Evolutionary conservation across 768 basidiomycete genomes (phyloP).

Genomic region (Clathrus columnatus): DNA sequence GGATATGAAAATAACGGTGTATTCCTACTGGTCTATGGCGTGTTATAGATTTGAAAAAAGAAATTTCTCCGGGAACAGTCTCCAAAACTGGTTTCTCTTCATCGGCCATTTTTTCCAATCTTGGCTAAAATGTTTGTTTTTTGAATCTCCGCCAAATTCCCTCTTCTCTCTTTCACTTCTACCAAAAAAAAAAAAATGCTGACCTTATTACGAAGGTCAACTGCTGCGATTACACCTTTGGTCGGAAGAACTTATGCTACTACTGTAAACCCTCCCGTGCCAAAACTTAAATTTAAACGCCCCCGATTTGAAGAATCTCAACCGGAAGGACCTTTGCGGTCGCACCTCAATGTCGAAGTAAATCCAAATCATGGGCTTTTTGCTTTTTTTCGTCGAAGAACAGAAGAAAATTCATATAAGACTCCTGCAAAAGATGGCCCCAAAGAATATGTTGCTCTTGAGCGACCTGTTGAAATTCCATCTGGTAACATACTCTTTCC

Average conservation of each 20-base stretch:
- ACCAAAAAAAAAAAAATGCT: too few relatives aligned
- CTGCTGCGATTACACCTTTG: neutral
- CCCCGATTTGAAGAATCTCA: neutral
- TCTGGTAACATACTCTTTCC: conserved; percentile 15
- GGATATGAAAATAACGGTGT: conserved; percentile 73
- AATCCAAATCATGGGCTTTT: conserved; percentile 67
- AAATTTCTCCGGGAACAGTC: conserved; percentile 73
- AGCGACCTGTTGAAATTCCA: conserved; percentile 21
- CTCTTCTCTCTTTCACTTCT: too few relatives aligned
- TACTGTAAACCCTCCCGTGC: neutral
- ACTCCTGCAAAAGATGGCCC: conserved; percentile 25
- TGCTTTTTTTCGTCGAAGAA: conserved; percentile 62
- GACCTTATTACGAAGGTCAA: neutral
- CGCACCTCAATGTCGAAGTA: conserved; percentile 34
- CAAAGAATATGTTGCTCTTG: conserved; percentile 44
- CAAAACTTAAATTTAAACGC: neutral
- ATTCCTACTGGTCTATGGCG: conserved; percentile 75
- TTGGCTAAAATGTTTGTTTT: neutral
- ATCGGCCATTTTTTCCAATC: neutral
- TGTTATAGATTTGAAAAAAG: conserved; percentile 78
- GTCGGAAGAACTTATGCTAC: neutral
- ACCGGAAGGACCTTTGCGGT: conserved; percentile 28
- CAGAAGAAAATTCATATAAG: conserved; percentile 27
- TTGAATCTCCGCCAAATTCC: neutral
- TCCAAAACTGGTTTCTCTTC: conserved; percentile 41